Evolutionary conservation across 1,139 yeast genomes (phyloP), one percentile per base, ranked within the genome.

Genomic region (Candida sp.): DNA sequence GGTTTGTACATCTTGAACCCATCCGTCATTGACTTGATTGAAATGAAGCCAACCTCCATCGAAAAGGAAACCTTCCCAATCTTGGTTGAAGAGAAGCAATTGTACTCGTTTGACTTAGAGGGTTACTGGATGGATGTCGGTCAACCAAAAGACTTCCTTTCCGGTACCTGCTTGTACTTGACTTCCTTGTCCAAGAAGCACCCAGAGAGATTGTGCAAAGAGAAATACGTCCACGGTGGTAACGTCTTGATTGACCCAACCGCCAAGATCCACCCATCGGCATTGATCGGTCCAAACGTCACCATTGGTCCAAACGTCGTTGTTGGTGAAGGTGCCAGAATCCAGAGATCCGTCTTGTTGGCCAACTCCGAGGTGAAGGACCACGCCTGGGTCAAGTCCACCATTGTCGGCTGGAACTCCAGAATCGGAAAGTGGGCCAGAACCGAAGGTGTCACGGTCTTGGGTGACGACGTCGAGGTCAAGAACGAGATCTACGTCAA

Each of bases 111-210:
- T 69, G 99, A 96, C 75, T 86, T 96, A 69, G 98, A 94, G 80
- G 99, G 99, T 60, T 96, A 86, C 90, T 96, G 99, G 99, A 96
- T 96, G 99, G 99, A 96, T 75, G 98, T 96, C 64, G 99, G 99
- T 74, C 99, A 96, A 82, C 99, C 99, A 83, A 94, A 94, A 85
- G 99, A 96, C 78, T 96, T 92, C 86, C 81, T 96, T 65, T 87
- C 97, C 55, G 99, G 99, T 73, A 91, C 98, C 67, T 87, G 92
- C 63, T 83, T 94, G 61, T 96, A 93, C 84, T 83, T 96, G 73
- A 84, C 90, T 69, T 88, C 98, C 53, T 79, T 92, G 68, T 75
- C 96, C 64, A 89, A 88, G 83, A 90, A 88, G 77, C 69, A 77
- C 63, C 90, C 98, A 59, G 84, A 83, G 65, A 73, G 78, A 64